Evolutionary conservation across 805 yeast species (phyloP), one percentile per base, ranked within the genome.

Genomic region (Clavispora fructus): DNA sequence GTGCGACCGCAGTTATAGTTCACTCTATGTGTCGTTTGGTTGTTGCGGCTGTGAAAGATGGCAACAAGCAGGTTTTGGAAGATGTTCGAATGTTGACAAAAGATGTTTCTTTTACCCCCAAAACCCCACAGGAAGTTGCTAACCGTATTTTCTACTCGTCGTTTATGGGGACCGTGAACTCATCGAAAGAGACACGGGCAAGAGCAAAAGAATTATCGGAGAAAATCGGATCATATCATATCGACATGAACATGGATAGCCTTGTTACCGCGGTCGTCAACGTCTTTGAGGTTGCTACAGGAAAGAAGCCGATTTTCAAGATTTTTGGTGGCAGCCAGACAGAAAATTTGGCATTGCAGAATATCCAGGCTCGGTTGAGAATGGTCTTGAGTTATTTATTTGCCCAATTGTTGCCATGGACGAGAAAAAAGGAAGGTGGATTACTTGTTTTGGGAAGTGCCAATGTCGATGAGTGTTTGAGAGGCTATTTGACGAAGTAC

Each of bases 391-490:
- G 96, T 11, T 94, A 94, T 61, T 65, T 95, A 29, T 90, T 94
- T 75, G 98, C 99, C 0, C 96, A 92, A 59, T 68, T 94, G 37
- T 72, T 94, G 45, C 99, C 99, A 6, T 94, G 98, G 98, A 87
- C 89, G 14, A 77, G 99, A 55, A 83, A 85, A 7, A 71, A 75
- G 41, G 54, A 54, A 17, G 89, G 89, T 4, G 97, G 98, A 0
- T 67, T 94, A 42, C 71, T 94, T 35, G 99, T 94, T 7, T 73
- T 94, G 42, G 99, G 99, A 1, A 85, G 95, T 59, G 97, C 98
- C 3, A 94, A 94, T 62, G 99, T 94, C 12, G 99, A 94, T 66
- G 99, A 94, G 63, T 90, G 96, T 57, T 70, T 94, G 49, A 75
- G 99, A 49, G 99, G 99, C 0, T 94, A 94, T 60, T 73, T 94